Evolutionary conservation across 805 yeast genomes (phyloP).

Genomic region (Cyberlindnera japonica): DNA sequence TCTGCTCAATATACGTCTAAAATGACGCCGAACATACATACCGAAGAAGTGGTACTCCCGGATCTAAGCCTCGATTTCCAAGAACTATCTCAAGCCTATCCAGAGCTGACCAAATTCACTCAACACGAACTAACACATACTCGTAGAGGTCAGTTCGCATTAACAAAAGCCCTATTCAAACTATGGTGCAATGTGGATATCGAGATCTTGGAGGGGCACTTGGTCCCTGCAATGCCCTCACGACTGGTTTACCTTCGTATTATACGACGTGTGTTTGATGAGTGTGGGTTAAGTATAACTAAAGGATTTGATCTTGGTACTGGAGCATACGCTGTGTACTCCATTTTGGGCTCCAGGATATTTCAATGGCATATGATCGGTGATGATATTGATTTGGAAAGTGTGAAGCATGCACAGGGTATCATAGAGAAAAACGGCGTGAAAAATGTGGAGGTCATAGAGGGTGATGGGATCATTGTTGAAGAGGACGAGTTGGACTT

Average conservation of each 20-base stretch:
- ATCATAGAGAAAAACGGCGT: slow-evolving; percentile 30
- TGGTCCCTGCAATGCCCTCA: slow-evolving; percentile 23
- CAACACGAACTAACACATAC: too few species aligned
- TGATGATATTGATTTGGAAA: slow-evolving; percentile 38
- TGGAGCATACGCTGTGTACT: slow-evolving; percentile 46
- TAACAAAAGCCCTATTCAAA: slow-evolving; percentile 17
- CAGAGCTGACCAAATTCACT: too few species aligned
- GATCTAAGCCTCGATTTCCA: too few species aligned
- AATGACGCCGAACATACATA: too few species aligned
- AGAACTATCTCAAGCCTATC: too few species aligned
- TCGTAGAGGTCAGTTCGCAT: slow-evolving; percentile 18
- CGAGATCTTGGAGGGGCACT: slow-evolving; percentile 6
- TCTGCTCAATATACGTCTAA: too few species aligned
- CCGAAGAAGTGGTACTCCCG: too few species aligned
- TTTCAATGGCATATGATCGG: slow-evolving; percentile 33
- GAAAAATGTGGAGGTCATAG: slow-evolving; percentile 10
- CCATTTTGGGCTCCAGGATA: slow-evolving; percentile 34
- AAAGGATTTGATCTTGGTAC: slow-evolving; percentile 46
- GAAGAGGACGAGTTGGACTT: slow-evolving; percentile 22
- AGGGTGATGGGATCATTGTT: slow-evolving; percentile 19
- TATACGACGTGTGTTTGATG: slow-evolving; percentile 9
- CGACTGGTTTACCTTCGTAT: slow-evolving; percentile 13
- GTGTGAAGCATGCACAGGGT: slow-evolving; percentile 30
- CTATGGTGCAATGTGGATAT: slow-evolving; percentile 11
- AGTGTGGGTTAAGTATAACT: slow-evolving; percentile 4